A percentile compares a stretch with the other conserved stretches of the same genome.
Evolutionary conservation across 495 filamentous ascomycete species (phyloP).

Genomic region (Xylaria castorea): DNA sequence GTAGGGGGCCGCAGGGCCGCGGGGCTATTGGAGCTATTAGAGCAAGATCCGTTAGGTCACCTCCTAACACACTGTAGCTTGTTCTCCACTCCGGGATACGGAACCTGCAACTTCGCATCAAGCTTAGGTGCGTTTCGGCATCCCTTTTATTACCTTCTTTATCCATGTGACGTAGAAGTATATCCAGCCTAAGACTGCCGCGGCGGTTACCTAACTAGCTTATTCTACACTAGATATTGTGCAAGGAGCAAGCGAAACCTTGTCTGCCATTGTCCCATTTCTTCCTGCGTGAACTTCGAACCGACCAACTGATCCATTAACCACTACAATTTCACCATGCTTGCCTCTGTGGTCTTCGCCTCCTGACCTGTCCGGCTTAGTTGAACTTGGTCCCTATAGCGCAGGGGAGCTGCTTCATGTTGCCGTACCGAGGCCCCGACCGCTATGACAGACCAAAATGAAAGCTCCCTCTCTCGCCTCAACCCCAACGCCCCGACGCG

Average conservation of each 20-base stretch:
- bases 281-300: not conserved
- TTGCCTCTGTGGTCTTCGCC: not conserved
- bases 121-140: not conserved
- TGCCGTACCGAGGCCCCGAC: not conserved
- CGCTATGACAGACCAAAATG: conserved; percentile 26
- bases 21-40: not conserved
- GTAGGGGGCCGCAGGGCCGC: not conserved
- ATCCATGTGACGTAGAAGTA: not conserved
- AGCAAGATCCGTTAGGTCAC: not conserved
- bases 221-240: not conserved
- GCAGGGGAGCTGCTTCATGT: not conserved
- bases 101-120: conserved; percentile 8
- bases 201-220: not conserved
- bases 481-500: conserved; percentile 16
- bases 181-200: not conserved
- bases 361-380: not conserved
- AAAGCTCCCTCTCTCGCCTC: conserved; percentile 20
- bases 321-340: conserved; percentile 5
- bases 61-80: not conserved
- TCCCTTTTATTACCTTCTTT: not conserved
- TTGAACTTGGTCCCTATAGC: not conserved
- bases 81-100: conserved; percentile 13
- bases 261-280: not conserved
- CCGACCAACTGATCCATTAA: not conserved
- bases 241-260: not conserved